Evolutionary conservation across 805 yeast genomes (phyloP), one percentile per base, ranked within the genome.

Genomic region (Debaryomyces prosopidis): DNA sequence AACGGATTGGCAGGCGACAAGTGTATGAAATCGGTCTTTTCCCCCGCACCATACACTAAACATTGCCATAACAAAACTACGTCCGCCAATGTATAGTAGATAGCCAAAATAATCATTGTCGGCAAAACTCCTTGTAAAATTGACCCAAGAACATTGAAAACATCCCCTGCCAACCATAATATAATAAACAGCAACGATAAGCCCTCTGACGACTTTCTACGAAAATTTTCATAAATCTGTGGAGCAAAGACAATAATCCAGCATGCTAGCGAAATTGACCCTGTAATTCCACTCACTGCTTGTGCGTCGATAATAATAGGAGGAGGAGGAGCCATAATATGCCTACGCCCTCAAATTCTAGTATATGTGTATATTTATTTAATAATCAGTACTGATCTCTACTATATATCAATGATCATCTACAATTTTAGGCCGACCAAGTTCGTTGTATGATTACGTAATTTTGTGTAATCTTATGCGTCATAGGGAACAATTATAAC

Each of bases 181-280:
- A 89, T 78, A 16, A 94, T 88, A 65, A 94, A 94, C 50, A 87
- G 72, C 33, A 91, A 66, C 6, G 97, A 90, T 15, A 94, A 76
- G 5, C 98, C 97, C 44, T 94, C 97, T 5, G 96, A 83, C 30
- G 90, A 82, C 63, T 88, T 84, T 59, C 98, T 73, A 49, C 77
- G 76, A 59, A 88, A 90, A 53, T 91, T 92, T 61, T 94, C 97
- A 65, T 89, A 91, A 37, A 94, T 86, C 62, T 92, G 98, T 9
- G 98, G 98, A 32, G 96, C 95, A 73, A 94, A 92, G 14, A 92
- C 99, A 40, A 94, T 91, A 48, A 94, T 85, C 99, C 99, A 92
- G 64, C 97, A 94, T 12, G 97, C 96, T 39, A 92, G 80, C 15
- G 98, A 92, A 30, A 94, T 89, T 10, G 96, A 89, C 48, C 86